Conservation (phyloP, 345 rosid genomes). For the Rhizophora apiculata region DNA sequence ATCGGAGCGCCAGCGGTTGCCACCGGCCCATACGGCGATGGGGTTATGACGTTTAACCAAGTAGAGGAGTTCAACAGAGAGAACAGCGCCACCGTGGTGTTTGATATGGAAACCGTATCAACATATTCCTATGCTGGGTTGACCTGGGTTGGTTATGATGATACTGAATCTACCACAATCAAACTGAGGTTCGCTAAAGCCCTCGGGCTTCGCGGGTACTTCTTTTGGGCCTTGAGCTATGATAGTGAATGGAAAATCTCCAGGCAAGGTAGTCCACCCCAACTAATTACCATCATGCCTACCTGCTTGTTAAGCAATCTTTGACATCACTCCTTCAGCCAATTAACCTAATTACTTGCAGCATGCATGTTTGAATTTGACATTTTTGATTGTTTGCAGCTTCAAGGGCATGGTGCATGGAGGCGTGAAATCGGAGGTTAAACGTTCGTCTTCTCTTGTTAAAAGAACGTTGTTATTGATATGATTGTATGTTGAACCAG, state of each 20-base stretch:
- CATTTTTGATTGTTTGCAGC: slow-evolving; percentile 5
- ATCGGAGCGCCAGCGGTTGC: slow-evolving; percentile 48
- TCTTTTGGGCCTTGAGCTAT: slow-evolving; percentile 61
- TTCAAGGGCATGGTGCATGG: slow-evolving; percentile 5
- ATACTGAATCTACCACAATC: slow-evolving; percentile 35
- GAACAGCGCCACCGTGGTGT: slow-evolving; percentile 30
- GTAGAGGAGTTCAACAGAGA: slow-evolving; percentile 37
- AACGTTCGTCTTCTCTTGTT: no score
- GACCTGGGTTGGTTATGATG: slow-evolving; percentile 51
- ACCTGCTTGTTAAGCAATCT: no score
- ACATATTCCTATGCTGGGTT: slow-evolving; percentile 38
- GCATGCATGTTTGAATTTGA: no score
- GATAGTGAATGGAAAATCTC: slow-evolving; percentile 54
- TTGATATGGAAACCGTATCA: slow-evolving; percentile 41
- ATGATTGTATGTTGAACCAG: no score
- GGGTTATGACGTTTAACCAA: slow-evolving; percentile 16
- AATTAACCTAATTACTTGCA: not conserved
- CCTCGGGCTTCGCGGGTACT: slow-evolving; percentile 61
- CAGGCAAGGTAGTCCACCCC: slow-evolving; percentile 36
- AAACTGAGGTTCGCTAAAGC: slow-evolving; percentile 52
- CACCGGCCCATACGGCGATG: slow-evolving; percentile 32
- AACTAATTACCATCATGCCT: no score
- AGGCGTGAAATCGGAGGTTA: not conserved
- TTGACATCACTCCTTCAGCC: not conserved
- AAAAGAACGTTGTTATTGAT: not conserved